Conservation (phyloP, 495 filamentous ascomycete genomes). For the Hypoxylon fragiforme region DNA sequence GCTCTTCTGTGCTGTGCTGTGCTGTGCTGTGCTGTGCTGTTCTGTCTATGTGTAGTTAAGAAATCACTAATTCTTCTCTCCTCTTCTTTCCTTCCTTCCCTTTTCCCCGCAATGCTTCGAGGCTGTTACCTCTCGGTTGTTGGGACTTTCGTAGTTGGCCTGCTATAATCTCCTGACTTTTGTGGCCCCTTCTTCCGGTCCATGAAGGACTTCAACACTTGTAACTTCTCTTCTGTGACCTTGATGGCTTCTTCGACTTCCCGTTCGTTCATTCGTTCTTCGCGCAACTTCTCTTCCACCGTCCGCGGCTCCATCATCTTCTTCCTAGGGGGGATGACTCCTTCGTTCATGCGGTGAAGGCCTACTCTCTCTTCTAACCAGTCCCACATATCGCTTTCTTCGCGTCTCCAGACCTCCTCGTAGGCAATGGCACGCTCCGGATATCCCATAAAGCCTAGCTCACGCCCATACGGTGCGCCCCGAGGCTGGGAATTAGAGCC, state of each 20-base stretch:
- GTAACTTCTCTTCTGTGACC: conserved; percentile 81
- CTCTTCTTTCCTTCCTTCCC: neutral
- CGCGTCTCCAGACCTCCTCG: conserved; percentile 88
- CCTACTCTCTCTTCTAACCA: conserved; percentile 92
- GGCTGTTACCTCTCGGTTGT: conserved; percentile 20
- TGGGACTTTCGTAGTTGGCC: conserved; percentile 16
- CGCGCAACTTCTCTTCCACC: conserved; percentile 59
- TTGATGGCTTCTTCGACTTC: conserved; percentile 84
- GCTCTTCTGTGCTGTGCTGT: too few species aligned
- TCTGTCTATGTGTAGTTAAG: conserved; percentile 3
- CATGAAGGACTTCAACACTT: conserved; percentile 72
- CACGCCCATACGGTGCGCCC: conserved; percentile 39
- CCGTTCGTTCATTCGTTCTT: conserved; percentile 74
- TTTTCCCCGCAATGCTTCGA: too few species aligned
- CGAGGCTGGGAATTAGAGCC: conserved; percentile 45
- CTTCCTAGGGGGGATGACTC: conserved; percentile 43
- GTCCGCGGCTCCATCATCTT: conserved; percentile 49
- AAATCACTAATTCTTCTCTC: conserved; percentile 2
- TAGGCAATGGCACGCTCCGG: conserved; percentile 81
- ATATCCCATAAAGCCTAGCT: conserved; percentile 44
- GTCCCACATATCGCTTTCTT: conserved; percentile 91
- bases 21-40: too few species aligned
- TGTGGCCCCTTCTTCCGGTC: conserved; percentile 53
- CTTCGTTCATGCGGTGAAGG: conserved; percentile 63
- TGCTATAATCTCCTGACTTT: conserved; percentile 17